Evolutionary conservation across 345 rosid genomes (phyloP).

Genomic region (Rhodamnia argentea): DNA sequence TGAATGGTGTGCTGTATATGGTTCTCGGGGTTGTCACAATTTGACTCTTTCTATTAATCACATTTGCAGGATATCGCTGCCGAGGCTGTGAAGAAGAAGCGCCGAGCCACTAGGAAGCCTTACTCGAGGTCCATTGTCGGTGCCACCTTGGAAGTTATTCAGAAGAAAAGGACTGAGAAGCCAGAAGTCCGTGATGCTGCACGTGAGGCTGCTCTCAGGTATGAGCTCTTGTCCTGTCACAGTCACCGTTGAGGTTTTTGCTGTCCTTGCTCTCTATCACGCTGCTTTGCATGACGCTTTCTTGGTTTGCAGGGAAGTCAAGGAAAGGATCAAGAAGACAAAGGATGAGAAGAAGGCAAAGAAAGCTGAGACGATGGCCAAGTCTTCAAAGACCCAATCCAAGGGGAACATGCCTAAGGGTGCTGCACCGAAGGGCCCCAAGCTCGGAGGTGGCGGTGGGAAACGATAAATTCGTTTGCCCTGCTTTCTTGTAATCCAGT

Average conservation of each 20-base stretch:
- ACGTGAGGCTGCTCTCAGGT: constrained; percentile 16
- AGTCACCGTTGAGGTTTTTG: background rate
- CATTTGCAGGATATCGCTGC: constrained; percentile 5
- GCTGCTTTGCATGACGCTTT: background rate
- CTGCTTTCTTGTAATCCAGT: background rate
- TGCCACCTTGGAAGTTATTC: constrained; percentile 16
- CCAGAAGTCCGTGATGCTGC: constrained; percentile 16
- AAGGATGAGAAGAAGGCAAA: constrained; percentile 17
- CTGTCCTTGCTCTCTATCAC: background rate
- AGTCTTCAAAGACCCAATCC: constrained; percentile 3
- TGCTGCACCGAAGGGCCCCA: constrained; percentile 10
- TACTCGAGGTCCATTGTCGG: constrained; percentile 14
- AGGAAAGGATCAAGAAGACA: constrained; percentile 12
- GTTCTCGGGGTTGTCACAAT: background rate
- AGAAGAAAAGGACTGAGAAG: constrained; percentile 13
- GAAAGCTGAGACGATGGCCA: constrained; percentile 9
- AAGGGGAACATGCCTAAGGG: constrained; percentile 6
- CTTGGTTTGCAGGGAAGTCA: constrained; percentile 3
- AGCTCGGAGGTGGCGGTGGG: constrained; percentile 12
- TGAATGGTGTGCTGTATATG: background rate
- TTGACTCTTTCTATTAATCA: background rate
- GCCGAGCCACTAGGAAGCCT: constrained; percentile 5
- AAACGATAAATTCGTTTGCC: background rate
- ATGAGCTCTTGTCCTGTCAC: background rate
- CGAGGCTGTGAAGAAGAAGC: constrained; percentile 9